A percentile compares a stretch with the other conserved stretches of the same genome.
Evolutionary conservation across 139 green algal genomes (phyloP).

Genomic region (Auxenochlorella pyrenoidosa): DNA sequence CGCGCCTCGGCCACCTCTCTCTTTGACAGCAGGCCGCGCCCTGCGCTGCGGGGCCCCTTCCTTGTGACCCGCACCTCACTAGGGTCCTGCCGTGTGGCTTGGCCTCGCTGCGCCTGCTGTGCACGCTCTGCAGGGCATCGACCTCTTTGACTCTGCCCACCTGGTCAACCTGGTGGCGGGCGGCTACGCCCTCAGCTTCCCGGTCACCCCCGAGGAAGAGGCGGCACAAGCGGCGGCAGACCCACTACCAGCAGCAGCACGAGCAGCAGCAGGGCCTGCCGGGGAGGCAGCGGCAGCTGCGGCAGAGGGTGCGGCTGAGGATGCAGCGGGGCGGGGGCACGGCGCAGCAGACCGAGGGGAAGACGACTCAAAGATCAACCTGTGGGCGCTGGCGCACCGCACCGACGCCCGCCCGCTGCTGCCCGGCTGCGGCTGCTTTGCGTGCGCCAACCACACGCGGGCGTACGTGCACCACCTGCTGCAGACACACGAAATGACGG

Average conservation of each 20-base stretch:
- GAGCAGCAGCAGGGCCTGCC: not conserved
- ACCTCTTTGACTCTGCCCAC: constrained; percentile 69
- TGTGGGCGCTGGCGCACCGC: constrained; percentile 67
- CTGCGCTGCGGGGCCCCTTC: too few species aligned
- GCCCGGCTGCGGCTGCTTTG: constrained; percentile 71
- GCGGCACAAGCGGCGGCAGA: not conserved
- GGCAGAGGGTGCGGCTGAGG: not conserved
- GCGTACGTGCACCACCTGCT: constrained; percentile 87
- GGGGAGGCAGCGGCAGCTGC: not conserved
- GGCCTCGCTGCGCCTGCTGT: too few species aligned
- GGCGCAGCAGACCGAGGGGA: constrained; percentile 24
- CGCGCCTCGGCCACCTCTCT: too few species aligned
- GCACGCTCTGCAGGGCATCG: constrained; percentile 44
- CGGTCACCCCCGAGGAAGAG: constrained; percentile 16
- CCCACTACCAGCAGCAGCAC: not conserved
- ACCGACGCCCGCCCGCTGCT: constrained; percentile 66
- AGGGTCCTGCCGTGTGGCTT: too few species aligned
- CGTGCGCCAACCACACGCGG: constrained; percentile 70
- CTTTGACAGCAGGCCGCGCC: too few species aligned
- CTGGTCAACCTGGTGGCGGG: constrained; percentile 45
- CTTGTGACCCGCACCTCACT: too few species aligned
- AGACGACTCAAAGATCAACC: constrained; percentile 74
- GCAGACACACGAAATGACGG: constrained; percentile 80
- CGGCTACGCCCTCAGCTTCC: constrained; percentile 76
- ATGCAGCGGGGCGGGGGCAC: not conserved